Conservation (phyloP, 2,329 filamentous ascomycete genomes). For the Fusarium pseudocircinatum region DNA sequence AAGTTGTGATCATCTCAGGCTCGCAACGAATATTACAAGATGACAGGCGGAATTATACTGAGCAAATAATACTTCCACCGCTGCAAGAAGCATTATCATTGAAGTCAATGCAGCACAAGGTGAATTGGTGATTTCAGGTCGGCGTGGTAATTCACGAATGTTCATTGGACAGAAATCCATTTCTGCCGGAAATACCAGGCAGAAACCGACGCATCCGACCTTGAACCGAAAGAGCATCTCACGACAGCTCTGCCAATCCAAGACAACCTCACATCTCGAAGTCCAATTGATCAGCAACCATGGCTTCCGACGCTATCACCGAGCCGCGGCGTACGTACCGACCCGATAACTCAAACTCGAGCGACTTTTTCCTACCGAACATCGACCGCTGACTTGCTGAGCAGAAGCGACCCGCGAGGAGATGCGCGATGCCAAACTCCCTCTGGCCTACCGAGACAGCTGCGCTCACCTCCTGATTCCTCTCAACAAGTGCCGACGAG, state of each 20-base stretch:
- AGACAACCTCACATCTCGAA: conserved; percentile 43
- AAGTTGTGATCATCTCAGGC: not conserved
- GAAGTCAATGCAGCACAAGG: fast-evolving
- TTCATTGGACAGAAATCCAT: conserved; percentile 35
- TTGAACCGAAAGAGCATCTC: conserved; percentile 44
- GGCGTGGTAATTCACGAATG: conserved; percentile 40
- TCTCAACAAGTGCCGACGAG: conserved; percentile 91
- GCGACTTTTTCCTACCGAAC: conserved; percentile 16
- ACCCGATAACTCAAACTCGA: not conserved
- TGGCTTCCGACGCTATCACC: conserved; percentile 51
- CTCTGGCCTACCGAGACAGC: conserved; percentile 91
- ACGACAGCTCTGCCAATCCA: conserved; percentile 41
- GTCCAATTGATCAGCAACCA: conserved; percentile 50
- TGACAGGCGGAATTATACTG: fast-evolving
- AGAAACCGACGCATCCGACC: conserved; percentile 39
- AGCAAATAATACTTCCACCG: fast-evolving
- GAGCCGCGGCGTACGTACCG: conserved; percentile 52
- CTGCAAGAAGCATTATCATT: fast-evolving
- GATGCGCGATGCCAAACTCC: conserved; percentile 91
- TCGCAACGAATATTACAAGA: not conserved
- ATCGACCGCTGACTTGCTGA: conserved; percentile 35
- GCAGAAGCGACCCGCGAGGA: conserved; percentile 85
- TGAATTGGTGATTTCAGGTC: not conserved
- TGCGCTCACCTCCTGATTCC: conserved; percentile 96
- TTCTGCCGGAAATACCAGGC: conserved; percentile 43